These are phyloP conservation scores for Epithele typhae DNA, from an alignment of 768 basidiomycete species.

Conservation along the genomic window DNA sequence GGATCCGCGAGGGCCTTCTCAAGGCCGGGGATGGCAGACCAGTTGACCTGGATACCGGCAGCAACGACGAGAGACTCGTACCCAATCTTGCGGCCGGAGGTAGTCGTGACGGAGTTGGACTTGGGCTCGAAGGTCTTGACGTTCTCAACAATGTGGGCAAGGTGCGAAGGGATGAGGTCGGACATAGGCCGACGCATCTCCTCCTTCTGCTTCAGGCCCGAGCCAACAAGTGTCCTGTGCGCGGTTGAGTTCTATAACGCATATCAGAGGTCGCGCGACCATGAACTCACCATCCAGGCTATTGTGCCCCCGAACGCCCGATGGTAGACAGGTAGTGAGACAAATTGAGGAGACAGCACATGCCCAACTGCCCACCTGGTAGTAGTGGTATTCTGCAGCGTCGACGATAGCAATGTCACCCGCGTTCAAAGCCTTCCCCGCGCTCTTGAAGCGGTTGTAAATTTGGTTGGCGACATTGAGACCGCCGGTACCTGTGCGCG, in stretches of 20 bases:
- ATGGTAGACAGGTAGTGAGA: not conserved
- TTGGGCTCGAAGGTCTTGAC: slow-evolving; percentile 73
- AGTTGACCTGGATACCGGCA: slow-evolving; percentile 85
- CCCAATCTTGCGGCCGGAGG: slow-evolving; percentile 59
- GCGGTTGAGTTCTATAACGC: slow-evolving; percentile 18
- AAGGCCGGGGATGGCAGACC: slow-evolving; percentile 69
- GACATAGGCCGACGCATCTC: slow-evolving; percentile 62
- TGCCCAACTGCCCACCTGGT: slow-evolving; percentile 53
- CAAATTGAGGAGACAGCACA: not conserved
- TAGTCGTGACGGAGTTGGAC: slow-evolving; percentile 68
- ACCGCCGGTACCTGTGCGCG: slow-evolving; percentile 66
- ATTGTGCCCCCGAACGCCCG: slow-evolving; percentile 3
- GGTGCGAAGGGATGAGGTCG: slow-evolving; percentile 70
- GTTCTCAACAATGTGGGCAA: slow-evolving; percentile 66
- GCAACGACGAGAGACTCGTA: slow-evolving; percentile 91
- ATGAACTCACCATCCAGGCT: slow-evolving; percentile 79
- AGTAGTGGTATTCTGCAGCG: slow-evolving; percentile 76
- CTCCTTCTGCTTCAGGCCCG: slow-evolving; percentile 74
- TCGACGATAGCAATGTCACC: slow-evolving; percentile 89
- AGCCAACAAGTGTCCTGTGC: slow-evolving; percentile 83
- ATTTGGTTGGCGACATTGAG: slow-evolving; percentile 85
- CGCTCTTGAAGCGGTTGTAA: slow-evolving; percentile 69
- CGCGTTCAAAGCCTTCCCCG: slow-evolving; percentile 59
- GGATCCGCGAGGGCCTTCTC: slow-evolving; percentile 73
- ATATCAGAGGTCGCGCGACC: too few species aligned